Evolutionary conservation across 1,284 basidiomycete species (phyloP).

Genomic region (Tilletiaria anomala): DNA sequence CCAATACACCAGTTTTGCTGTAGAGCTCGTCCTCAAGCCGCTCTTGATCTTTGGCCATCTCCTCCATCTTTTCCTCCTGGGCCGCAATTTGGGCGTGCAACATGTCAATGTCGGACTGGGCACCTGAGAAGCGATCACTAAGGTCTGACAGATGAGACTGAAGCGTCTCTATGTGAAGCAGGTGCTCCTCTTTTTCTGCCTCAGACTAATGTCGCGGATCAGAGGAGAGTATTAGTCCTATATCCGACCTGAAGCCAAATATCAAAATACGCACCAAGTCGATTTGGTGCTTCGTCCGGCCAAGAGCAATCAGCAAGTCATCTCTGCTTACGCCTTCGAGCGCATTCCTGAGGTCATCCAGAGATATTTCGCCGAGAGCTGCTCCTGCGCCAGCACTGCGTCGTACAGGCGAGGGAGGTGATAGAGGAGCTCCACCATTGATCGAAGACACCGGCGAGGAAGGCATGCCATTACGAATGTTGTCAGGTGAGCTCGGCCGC

Average conservation of each 20-base stretch:
- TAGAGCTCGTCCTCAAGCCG: constrained; percentile 23
- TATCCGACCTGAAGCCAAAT: not conserved
- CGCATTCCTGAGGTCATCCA: constrained; percentile 23
- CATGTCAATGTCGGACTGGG: constrained; percentile 8
- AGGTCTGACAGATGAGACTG: constrained; percentile 10
- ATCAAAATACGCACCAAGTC: constrained; percentile 7
- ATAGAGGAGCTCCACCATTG: too few species aligned
- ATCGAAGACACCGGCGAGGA: too few species aligned
- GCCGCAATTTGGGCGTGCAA: constrained; percentile 12
- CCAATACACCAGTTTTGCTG: constrained; percentile 15
- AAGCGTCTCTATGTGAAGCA: constrained; percentile 14
- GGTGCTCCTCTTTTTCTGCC: constrained; percentile 11
- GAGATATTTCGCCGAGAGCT: constrained; percentile 28
- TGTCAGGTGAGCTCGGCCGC: too few species aligned
- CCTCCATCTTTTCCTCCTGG: constrained; percentile 24
- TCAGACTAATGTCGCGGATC: constrained; percentile 12
- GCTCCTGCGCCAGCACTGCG: not conserved
- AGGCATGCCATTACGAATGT: too few species aligned
- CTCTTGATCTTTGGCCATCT: constrained; percentile 25
- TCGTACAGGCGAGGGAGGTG: constrained; percentile 1
- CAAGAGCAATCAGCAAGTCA: constrained; percentile 21
- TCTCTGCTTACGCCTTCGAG: constrained; percentile 16
- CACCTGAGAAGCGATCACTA: constrained; percentile 7
- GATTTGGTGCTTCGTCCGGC: constrained; percentile 27
- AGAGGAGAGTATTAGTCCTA: not conserved